Evolutionary conservation across 495 filamentous ascomycete species (phyloP), one percentile per base, ranked within the genome.

Genomic region (Immersiella caudata): DNA sequence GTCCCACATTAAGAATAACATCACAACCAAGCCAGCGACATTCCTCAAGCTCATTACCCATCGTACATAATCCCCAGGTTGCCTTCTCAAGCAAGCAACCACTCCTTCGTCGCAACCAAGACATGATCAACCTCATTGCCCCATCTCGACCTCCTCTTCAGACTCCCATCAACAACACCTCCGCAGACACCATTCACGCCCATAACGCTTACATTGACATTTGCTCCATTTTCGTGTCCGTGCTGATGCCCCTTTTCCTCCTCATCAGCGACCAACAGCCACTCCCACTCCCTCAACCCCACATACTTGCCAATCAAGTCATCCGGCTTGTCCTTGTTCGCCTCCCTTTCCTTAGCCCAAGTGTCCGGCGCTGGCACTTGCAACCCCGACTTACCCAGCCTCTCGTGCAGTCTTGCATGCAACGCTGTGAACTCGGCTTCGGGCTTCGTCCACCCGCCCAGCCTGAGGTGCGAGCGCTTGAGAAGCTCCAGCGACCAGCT

Each of bases 401-500:
- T 35, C 9, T 51, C 35, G 33, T 61, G 36, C 26, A 75, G 50
- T 1, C 65, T 64, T 5, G 50, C 51, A 29, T 71, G 66, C 21
- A 75, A 63, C 35, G 57, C 57, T 18, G 50, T 52, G 35, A 66
- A 68, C 61, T 73, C 70, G 14, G 58, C 35, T 65, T 75, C 70
- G 3, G 62, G 58, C 65, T 80, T 78, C 14, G 75, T 73, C 77
- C 76, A 81, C 2, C 73, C 70, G n/a, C 73, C 66, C 20, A 75
- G 26, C 59, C 80, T 26, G 74, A 71, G 24, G 74, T 81, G 65
- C 1, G 82, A 73, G 11, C 80, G 78, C 54, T 82, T 82, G n/a
- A 87, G 68, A n/a, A 86, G 72, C 57, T 84, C 80, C 24, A 88
- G 74, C 46, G 86, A 83, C 68, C 80, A 81, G 6, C 72, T 76